Evolutionary conservation across 148 eudicot species (phyloP).

Genomic region (Camellia japonica): DNA sequence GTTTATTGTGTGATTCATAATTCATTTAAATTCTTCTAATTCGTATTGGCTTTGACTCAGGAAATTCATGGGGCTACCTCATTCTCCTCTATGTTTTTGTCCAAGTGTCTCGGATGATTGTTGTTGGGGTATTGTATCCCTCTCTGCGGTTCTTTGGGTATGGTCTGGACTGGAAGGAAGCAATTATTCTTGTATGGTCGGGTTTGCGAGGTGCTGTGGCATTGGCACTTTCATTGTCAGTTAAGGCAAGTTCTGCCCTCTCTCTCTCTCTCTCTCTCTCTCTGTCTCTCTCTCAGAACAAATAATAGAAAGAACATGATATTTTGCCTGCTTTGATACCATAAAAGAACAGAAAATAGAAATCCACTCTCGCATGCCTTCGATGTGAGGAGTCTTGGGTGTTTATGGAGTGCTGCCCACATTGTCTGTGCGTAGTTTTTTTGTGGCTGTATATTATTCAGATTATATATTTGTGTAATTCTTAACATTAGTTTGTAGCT

Average conservation of each 20-base stretch:
- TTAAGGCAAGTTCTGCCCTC: slow-evolving; percentile 56
- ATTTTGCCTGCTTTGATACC: too few species aligned
- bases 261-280: not conserved
- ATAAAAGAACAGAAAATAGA: too few species aligned
- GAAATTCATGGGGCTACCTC: slow-evolving; percentile 82
- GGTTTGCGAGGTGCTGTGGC: slow-evolving; percentile 97
- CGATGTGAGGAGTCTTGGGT: too few species aligned
- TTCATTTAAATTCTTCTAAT: slow-evolving; percentile 6
- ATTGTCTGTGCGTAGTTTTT: not conserved
- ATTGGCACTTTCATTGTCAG: slow-evolving; percentile 83
- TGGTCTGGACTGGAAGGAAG: slow-evolving; percentile 98
- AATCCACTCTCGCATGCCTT: too few species aligned
- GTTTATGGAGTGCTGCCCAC: not conserved
- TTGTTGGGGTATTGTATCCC: slow-evolving; percentile 74
- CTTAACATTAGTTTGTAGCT: not conserved
- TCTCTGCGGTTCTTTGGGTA: slow-evolving; percentile 73
- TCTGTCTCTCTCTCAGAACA: not conserved
- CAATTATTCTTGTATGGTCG: slow-evolving; percentile 76
- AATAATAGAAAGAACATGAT: too few species aligned
- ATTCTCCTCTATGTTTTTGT: slow-evolving; percentile 74
- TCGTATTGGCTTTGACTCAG: slow-evolving; percentile 30
- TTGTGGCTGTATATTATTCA: not conserved
- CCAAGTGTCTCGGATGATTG: slow-evolving; percentile 65
- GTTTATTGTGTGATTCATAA: not conserved
- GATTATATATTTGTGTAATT: not conserved